These are phyloP conservation scores for Penicillium steckii DNA, from an alignment of 495 filamentous ascomycete species.

Conservation along the genomic window DNA sequence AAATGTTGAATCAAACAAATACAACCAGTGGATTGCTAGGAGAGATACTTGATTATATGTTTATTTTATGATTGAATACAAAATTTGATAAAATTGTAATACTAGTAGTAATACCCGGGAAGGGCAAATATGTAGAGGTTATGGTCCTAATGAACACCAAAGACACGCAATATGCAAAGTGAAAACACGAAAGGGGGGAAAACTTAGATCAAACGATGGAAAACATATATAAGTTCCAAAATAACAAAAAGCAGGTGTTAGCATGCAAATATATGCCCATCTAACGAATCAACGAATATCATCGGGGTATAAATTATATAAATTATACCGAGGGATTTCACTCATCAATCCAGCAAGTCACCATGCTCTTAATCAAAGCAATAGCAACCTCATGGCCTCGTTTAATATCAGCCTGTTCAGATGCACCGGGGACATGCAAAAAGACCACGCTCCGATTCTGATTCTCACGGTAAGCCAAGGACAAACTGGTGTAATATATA, in stretches of 20 bases:
- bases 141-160: slow-evolving; percentile 1
- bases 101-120: too few species aligned
- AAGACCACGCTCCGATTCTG: slow-evolving; percentile 64
- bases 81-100: too few species aligned
- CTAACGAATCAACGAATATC: too few species aligned
- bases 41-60: background rate
- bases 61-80: background rate
- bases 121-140: background rate
- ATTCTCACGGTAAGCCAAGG: slow-evolving; percentile 48
- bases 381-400: slow-evolving; percentile 62
- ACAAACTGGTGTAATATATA: slow-evolving; percentile 76
- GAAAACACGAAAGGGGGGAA: background rate
- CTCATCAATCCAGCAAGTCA: slow-evolving; percentile 45
- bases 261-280: too few species aligned
- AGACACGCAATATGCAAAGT: slow-evolving; percentile 5
- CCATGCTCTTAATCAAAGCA: slow-evolving; percentile 68
- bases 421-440: slow-evolving; percentile 71
- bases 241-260: background rate
- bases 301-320: too few species aligned
- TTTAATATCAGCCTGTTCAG: slow-evolving; percentile 52
- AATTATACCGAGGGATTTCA: too few species aligned
- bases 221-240: too few species aligned
- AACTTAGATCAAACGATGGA: too few species aligned
- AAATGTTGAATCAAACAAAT: background rate
- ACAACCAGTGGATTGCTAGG: background rate